Conservation (phyloP, 768 basidiomycete species). For the Udeniomyces megalosporus region DNA sequence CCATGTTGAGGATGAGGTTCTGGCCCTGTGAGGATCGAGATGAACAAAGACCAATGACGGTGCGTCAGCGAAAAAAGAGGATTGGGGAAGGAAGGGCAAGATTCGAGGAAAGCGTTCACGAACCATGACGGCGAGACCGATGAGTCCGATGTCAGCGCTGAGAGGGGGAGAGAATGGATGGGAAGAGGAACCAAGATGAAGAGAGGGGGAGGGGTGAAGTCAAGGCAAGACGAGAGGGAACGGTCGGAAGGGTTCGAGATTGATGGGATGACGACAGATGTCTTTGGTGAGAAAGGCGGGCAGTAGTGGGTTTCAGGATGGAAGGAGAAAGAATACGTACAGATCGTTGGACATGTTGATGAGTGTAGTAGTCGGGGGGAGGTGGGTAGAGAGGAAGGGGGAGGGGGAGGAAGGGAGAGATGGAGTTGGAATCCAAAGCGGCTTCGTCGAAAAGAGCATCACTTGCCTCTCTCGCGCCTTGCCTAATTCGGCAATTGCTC, state of each 20-base stretch:
- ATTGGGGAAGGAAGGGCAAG: not conserved
- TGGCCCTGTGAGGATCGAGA: constrained; percentile 47
- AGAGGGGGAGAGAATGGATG: not conserved
- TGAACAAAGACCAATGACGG: not conserved
- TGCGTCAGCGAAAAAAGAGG: not conserved
- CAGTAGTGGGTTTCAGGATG: not conserved
- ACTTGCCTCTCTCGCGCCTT: too few relatives aligned
- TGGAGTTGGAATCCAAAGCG: too few relatives aligned
- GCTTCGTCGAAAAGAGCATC: too few relatives aligned
- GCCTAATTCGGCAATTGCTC: too few relatives aligned
- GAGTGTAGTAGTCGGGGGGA: not conserved
- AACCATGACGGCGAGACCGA: constrained; percentile 98
- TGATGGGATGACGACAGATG: not conserved
- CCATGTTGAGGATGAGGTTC: constrained; percentile 88
- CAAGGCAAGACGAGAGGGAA: not conserved
- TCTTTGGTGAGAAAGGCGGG: not conserved
- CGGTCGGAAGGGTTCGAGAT: not conserved
- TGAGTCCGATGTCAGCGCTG: constrained; percentile 95
- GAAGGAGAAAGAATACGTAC: not conserved
- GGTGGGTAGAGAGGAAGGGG: not conserved
- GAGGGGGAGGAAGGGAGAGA: not conserved
- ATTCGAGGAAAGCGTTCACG: constrained; percentile 20
- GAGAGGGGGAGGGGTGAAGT: not conserved
- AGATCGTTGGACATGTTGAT: constrained; percentile 3
- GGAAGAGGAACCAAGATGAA: not conserved